Percentiles rank a stretch among this genome's conserved stretches.
phyloP scores from a whole-genome alignment of 345 rosid species.

The Euphorbia tirucalli region DNA sequence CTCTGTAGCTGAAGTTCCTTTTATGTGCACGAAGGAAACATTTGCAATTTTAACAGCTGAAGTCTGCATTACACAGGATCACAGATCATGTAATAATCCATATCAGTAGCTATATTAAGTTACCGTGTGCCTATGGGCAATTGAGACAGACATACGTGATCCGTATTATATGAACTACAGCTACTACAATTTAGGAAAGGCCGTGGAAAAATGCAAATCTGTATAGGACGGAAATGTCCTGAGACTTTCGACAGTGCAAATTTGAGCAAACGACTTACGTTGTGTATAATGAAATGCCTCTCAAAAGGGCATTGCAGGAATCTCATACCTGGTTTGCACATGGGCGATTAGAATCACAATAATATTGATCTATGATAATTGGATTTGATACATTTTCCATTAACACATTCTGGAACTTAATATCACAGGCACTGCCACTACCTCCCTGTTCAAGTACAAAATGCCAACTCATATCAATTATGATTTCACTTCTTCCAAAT shows the following conservation, averaged over 20 bases:
- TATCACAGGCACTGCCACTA: conserved; percentile 56
- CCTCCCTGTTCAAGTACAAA: conserved; percentile 61
- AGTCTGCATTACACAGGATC: conserved; percentile 49
- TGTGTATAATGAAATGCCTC: not conserved
- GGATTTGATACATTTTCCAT: conserved; percentile 88
- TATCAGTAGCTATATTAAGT: too few relatives aligned
- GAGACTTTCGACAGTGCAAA: too few relatives aligned
- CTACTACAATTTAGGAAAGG: too few relatives aligned
- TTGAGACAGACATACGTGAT: too few relatives aligned
- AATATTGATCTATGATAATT: conserved; percentile 80
- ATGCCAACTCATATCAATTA: conserved; percentile 12
- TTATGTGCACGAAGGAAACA: conserved; percentile 50
- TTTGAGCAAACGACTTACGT: not conserved
- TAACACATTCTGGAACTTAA: conserved; percentile 52
- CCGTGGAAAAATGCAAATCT: too few relatives aligned
- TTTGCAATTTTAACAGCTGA: conserved; percentile 63
- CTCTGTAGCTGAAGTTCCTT: conserved; percentile 77
- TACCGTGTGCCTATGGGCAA: too few relatives aligned
- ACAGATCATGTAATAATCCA: not conserved
- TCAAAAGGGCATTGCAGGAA: not conserved
- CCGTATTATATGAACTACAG: too few relatives aligned
- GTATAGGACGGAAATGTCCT: too few relatives aligned
- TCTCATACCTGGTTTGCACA: conserved; percentile 75
- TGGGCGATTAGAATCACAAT: conserved; percentile 67
- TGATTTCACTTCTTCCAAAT: not conserved